Conservation (phyloP, 73 alveolate genomes). For the Paramecium biaurelia region DNA sequence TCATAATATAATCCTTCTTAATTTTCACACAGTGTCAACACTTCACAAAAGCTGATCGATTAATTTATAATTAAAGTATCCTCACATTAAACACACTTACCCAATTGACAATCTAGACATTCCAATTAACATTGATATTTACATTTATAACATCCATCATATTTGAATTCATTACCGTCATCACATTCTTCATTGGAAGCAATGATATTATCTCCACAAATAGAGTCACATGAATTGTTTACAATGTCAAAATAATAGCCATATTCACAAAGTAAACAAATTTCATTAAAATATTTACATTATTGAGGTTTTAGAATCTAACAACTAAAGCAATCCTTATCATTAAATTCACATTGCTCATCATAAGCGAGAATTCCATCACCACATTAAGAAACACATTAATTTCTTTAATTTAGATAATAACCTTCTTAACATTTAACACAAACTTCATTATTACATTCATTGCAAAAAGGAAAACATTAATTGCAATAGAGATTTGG, state of each 20-base stretch:
- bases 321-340: neutral
- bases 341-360: conserved; percentile 55
- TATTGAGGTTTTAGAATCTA: conserved; percentile 38
- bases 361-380: conserved; percentile 58
- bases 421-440: neutral
- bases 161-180: neutral
- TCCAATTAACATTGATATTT: conserved; percentile 62
- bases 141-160: conserved; percentile 28
- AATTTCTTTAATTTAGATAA: neutral
- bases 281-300: conserved; percentile 48
- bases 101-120: conserved; percentile 61
- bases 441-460: neutral
- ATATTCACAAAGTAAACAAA: neutral
- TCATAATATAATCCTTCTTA: conserved; percentile 67
- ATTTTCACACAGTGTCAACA: conserved; percentile 47
- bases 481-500: neutral
- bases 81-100: conserved; percentile 52
- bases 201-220: neutral
- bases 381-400: neutral
- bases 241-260: conserved; percentile 59
- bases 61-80: conserved; percentile 65
- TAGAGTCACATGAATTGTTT: neutral
- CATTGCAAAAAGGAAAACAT: neutral
- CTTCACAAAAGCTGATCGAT: neutral
- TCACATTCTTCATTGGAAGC: neutral